Percentiles rank a stretch among this genome's conserved stretches.
Evolutionary conservation across 495 filamentous ascomycete species (phyloP).

Genomic region (Xylaria venustula): DNA sequence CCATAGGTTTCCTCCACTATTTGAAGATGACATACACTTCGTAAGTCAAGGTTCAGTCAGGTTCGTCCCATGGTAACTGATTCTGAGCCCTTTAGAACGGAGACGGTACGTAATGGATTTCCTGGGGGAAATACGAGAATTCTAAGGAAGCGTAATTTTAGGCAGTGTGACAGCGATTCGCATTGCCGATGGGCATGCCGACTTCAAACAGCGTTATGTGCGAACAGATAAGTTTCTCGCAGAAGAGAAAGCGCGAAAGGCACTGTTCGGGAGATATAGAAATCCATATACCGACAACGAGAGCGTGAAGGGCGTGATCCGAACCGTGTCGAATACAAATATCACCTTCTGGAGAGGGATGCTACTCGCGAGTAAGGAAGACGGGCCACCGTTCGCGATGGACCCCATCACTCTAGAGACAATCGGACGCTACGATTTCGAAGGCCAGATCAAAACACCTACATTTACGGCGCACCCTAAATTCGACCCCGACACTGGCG

Average conservation of each 20-base stretch:
- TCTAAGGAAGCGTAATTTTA: slow-evolving; percentile 3
- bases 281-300: slow-evolving; percentile 56
- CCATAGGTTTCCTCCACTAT: slow-evolving; percentile 51
- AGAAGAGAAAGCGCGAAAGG: slow-evolving; percentile 40
- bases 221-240: slow-evolving; percentile 47
- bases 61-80: background rate
- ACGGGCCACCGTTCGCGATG: slow-evolving; percentile 55
- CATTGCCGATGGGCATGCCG: slow-evolving; percentile 47
- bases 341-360: slow-evolving; percentile 51
- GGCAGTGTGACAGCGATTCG: slow-evolving; percentile 53
- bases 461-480: slow-evolving; percentile 65
- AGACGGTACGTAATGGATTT: slow-evolving; percentile 23
- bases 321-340: slow-evolving; percentile 56
- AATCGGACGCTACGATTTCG: slow-evolving; percentile 53
- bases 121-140: background rate
- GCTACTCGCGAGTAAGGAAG: slow-evolving; percentile 56
- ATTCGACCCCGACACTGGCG: slow-evolving; percentile 55
- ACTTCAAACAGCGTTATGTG: slow-evolving; percentile 54
- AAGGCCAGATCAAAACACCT: slow-evolving; percentile 51
- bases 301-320: slow-evolving; percentile 45
- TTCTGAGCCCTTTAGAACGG: slow-evolving; percentile 17
- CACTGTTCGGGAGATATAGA: slow-evolving; percentile 52
- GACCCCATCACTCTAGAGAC: slow-evolving; percentile 57
- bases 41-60: slow-evolving; percentile 9
- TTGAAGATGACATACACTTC: slow-evolving; percentile 54